These are phyloP conservation scores for Starmerella cellae DNA, from an alignment of 805 yeast species.

Conservation along the genomic window DNA sequence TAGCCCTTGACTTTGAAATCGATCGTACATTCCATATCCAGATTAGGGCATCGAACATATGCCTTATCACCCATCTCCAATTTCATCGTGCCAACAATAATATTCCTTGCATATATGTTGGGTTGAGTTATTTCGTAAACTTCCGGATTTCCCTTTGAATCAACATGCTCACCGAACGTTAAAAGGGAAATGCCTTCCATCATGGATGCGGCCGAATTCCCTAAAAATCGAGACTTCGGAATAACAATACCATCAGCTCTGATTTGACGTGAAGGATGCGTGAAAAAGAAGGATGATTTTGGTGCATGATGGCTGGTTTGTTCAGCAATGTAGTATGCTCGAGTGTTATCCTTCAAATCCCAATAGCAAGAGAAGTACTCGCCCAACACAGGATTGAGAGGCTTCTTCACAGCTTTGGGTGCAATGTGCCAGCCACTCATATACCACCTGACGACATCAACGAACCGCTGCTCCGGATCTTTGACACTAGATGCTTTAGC, in stretches of 20 bases:
- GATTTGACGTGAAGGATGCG: conserved; percentile 66
- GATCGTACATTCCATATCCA: conserved; percentile 56
- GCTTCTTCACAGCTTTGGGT: conserved; percentile 96
- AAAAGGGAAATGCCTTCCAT: conserved; percentile 85
- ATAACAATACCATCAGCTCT: conserved; percentile 79
- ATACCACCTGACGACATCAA: conserved; percentile 74
- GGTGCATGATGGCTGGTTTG: conserved; percentile 99
- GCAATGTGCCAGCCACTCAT: conserved; percentile 96
- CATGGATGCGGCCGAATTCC: conserved; percentile 91
- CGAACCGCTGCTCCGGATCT: conserved; percentile 56
- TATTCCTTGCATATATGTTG: conserved; percentile 87
- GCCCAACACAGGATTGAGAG: conserved; percentile 87
- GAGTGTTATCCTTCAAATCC: conserved; percentile 60
- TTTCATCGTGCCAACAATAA: conserved; percentile 76
- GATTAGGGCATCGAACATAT: conserved; percentile 49
- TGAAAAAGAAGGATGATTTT: conserved; percentile 80
- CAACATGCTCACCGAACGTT: conserved; percentile 36
- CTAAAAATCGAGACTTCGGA: conserved; percentile 79
- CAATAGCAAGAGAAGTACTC: conserved; percentile 85
- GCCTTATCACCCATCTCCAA: conserved; percentile 89
- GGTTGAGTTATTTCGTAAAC: conserved; percentile 83
- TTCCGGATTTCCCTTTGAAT: conserved; percentile 37
- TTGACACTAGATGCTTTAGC: conserved; percentile 49
- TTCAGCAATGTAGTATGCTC: conserved; percentile 78
- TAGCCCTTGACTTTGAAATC: conserved; percentile 94